Evolutionary conservation across 805 yeast species (phyloP).

Genomic region (Schwanniomyces vanrijiae): DNA sequence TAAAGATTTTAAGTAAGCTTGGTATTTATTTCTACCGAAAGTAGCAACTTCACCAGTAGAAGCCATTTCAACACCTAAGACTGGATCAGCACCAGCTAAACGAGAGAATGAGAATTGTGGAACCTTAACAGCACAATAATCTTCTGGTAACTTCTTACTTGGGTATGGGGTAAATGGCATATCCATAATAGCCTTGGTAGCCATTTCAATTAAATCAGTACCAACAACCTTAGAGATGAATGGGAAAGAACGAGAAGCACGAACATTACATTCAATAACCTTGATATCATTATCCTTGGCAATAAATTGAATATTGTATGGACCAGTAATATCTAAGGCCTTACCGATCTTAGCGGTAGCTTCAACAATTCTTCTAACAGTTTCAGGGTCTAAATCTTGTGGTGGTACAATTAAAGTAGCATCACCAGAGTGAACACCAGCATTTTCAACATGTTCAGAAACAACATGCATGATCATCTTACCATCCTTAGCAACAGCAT

Average conservation of each 20-base stretch:
- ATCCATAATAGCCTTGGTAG: conserved; percentile 93
- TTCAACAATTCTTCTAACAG: conserved; percentile 85
- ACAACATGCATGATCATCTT: conserved; percentile 95
- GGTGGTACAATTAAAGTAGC: conserved; percentile 97
- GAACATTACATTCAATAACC: conserved; percentile 97
- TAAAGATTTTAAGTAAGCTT: conserved; percentile 93
- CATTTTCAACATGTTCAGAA: conserved; percentile 97
- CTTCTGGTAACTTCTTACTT: conserved; percentile 81
- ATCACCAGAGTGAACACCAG: conserved; percentile 99
- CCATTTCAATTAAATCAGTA: conserved; percentile 94
- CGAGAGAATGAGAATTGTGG: conserved; percentile 98
- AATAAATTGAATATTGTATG: conserved; percentile 94
- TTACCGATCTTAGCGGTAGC: conserved; percentile 96
- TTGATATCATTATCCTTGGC: conserved; percentile 94
- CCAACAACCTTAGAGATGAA: conserved; percentile 97
- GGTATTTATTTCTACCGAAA: conserved; percentile 93
- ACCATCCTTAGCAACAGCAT: conserved; percentile 96
- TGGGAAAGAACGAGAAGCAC: conserved; percentile 99
- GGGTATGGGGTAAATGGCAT: conserved; percentile 89
- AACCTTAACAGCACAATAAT: conserved; percentile 96
- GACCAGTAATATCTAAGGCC: conserved; percentile 95
- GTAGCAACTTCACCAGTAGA: conserved; percentile 93
- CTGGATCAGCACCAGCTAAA: conserved; percentile 96
- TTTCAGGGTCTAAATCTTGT: conserved; percentile 89
- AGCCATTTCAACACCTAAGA: conserved; percentile 98